Percentiles rank a stretch among this genome's conserved stretches.
Evolutionary conservation across 768 basidiomycete genomes (phyloP).

Genomic region (Pulveroboletus sp.): DNA sequence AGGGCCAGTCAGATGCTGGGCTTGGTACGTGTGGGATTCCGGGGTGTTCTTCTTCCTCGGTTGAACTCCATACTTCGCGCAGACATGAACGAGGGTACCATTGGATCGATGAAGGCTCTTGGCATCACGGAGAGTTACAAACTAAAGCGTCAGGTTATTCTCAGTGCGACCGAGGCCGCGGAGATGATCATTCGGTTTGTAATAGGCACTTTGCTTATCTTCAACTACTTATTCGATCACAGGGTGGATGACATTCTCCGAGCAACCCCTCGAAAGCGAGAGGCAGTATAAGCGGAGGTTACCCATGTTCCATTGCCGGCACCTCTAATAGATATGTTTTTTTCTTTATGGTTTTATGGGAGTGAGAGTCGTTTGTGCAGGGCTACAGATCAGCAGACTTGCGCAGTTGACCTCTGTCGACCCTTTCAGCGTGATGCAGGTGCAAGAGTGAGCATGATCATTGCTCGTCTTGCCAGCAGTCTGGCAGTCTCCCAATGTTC

Average conservation of each 20-base stretch:
- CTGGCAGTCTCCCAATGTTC: too few relatives aligned
- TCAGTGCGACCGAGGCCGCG: slow-evolving; percentile 92
- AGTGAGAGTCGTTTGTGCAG: background rate
- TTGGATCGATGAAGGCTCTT: slow-evolving; percentile 83
- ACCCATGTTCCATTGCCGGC: background rate
- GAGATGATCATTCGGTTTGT: slow-evolving; percentile 96
- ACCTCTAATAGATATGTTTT: slow-evolving; percentile 1
- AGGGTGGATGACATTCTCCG: slow-evolving; percentile 93
- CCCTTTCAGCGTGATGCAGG: too few relatives aligned
- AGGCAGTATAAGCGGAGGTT: slow-evolving; percentile 51
- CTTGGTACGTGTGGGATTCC: slow-evolving; percentile 58
- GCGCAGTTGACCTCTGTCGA: too few relatives aligned
- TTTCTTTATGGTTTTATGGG: background rate
- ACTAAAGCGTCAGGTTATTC: slow-evolving; percentile 90
- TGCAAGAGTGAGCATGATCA: too few relatives aligned
- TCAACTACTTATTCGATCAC: slow-evolving; percentile 3
- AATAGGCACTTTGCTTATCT: background rate
- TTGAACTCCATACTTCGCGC: background rate
- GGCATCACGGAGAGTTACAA: slow-evolving; percentile 98
- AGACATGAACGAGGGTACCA: slow-evolving; percentile 86
- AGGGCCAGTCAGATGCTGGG: slow-evolving; percentile 81
- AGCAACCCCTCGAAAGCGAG: slow-evolving; percentile 79
- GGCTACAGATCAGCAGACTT: too few relatives aligned
- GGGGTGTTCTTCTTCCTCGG: background rate
- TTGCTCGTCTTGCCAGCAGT: too few relatives aligned